These are phyloP conservation scores for Metschnikowia gelsemii DNA, from an alignment of 805 yeast genomes.

Conservation along the genomic window DNA sequence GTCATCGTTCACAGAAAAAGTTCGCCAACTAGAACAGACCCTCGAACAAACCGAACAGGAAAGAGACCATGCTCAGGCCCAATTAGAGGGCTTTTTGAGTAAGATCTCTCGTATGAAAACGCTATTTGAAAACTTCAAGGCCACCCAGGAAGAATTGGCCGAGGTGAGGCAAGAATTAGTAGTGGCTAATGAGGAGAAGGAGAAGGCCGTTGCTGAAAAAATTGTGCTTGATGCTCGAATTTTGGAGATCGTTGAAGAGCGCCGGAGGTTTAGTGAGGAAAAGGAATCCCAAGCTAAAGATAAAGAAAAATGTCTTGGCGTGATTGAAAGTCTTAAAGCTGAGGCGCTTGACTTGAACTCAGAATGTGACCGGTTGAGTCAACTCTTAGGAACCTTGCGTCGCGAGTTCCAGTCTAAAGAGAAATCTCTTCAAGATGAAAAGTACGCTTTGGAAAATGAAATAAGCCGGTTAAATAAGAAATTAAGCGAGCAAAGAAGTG, in stretches of 20 bases:
- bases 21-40: constrained; percentile 6
- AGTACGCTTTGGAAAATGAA: constrained; percentile 41
- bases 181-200: constrained; percentile 9
- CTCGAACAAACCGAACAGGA: constrained; percentile 34
- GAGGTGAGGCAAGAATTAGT: constrained; percentile 19
- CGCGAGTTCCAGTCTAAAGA: constrained; percentile 38
- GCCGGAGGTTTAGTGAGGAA: constrained; percentile 18
- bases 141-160: constrained; percentile 61
- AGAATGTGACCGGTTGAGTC: constrained; percentile 54
- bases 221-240: constrained; percentile 29
- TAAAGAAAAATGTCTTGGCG: constrained; percentile 21
- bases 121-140: constrained; percentile 70
- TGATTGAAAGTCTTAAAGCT: constrained; percentile 14
- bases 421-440: constrained; percentile 37
- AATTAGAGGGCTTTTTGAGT: constrained; percentile 60
- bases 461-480: constrained; percentile 39
- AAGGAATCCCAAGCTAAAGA: constrained; percentile 24
- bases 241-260: constrained; percentile 35
- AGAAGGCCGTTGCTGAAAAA: constrained; percentile 4
- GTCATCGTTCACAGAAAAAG: not conserved
- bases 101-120: constrained; percentile 72
- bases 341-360: constrained; percentile 44
- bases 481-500: constrained; percentile 39
- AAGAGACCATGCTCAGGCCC: constrained; percentile 55
- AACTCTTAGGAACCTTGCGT: constrained; percentile 38